Percentiles rank a stretch among this genome's conserved stretches.
phyloP scores from a whole-genome alignment of 2,329 filamentous ascomycete species.

The Celoporthe dispersa region DNA sequence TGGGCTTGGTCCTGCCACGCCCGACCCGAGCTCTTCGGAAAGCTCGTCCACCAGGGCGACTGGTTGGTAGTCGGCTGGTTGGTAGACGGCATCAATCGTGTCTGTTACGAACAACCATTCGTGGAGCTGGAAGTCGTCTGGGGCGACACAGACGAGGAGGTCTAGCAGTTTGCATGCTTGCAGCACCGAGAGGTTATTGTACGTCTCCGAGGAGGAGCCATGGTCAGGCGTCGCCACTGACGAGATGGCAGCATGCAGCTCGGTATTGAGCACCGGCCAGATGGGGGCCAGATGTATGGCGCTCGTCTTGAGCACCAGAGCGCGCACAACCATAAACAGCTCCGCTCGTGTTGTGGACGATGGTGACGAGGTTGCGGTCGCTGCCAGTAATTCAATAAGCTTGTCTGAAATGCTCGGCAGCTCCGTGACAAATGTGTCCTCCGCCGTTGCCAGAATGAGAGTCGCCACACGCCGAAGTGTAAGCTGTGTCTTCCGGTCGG shows the following conservation, averaged over 20 bases:
- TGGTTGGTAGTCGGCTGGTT: constrained; percentile 69
- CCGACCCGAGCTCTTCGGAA: constrained; percentile 71
- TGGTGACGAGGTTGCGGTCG: constrained; percentile 86
- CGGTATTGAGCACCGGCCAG: constrained; percentile 88
- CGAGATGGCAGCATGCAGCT: constrained; percentile 79
- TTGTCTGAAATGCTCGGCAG: constrained; percentile 78
- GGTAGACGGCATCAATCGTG: constrained; percentile 94
- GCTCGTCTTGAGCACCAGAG: constrained; percentile 78
- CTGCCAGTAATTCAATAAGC: constrained; percentile 81
- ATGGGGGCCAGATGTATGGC: constrained; percentile 79
- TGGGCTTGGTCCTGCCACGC: constrained; percentile 38
- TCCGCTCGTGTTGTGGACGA: constrained; percentile 89
- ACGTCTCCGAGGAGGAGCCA: constrained; percentile 68
- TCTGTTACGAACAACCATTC: constrained; percentile 98
- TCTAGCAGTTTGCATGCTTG: constrained; percentile 96
- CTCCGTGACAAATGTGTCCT: constrained; percentile 81
- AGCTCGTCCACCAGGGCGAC: constrained; percentile 84
- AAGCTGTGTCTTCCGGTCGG: constrained; percentile 89
- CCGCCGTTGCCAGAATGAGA: constrained; percentile 74
- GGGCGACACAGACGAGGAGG: constrained; percentile 80
- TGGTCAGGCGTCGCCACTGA: constrained; percentile 72
- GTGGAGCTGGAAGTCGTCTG: constrained; percentile 97
- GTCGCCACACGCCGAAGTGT: constrained; percentile 83
- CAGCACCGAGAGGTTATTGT: constrained; percentile 75
- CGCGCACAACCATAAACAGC: constrained; percentile 84